phyloP scores from a whole-genome alignment of 2,329 filamentous ascomycete species.

The Fusarium multiceps region DNA sequence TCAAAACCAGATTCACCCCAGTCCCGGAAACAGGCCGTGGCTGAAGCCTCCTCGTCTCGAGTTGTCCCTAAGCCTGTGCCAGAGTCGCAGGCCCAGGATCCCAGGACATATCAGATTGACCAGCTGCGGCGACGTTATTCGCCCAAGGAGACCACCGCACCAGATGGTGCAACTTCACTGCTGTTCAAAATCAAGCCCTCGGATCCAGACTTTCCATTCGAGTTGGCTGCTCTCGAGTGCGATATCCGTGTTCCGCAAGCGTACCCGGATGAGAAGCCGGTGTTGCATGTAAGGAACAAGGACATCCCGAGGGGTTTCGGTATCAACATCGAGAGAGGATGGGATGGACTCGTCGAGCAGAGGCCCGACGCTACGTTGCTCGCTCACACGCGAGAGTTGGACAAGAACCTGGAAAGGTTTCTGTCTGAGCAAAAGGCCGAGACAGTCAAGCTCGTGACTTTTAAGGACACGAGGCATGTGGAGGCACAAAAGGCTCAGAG shows the following conservation, averaged over 20 bases:
- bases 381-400: conserved; percentile 74
- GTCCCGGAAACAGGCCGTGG: conserved; percentile 60
- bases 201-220: conserved; percentile 86
- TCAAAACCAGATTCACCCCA: conserved; percentile 43
- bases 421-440: conserved; percentile 77
- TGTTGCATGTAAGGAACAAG: conserved; percentile 73
- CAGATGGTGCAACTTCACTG: conserved; percentile 65
- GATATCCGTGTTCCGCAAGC: conserved; percentile 70
- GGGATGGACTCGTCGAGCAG: conserved; percentile 70
- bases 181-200: conserved; percentile 76
- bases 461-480: conserved; percentile 66
- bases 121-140: conserved; percentile 77
- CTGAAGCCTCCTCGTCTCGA: conserved; percentile 57
- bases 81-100: conserved; percentile 71
- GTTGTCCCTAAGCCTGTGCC: conserved; percentile 75
- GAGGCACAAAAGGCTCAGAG: conserved; percentile 39
- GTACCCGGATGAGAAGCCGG: conserved; percentile 70
- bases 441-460: conserved; percentile 75
- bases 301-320: conserved; percentile 78
- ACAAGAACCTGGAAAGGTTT: conserved; percentile 77
- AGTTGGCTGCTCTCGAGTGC: conserved; percentile 76
- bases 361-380: conserved; percentile 70
- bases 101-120: conserved; percentile 78
- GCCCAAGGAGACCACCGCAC: conserved; percentile 57
- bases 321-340: conserved; percentile 81